A percentile compares a stretch with the other conserved stretches of the same genome.
These are phyloP conservation scores for Apiospora phragmitis DNA, from an alignment of 2,329 filamentous ascomycete species.

Conservation along the genomic window DNA sequence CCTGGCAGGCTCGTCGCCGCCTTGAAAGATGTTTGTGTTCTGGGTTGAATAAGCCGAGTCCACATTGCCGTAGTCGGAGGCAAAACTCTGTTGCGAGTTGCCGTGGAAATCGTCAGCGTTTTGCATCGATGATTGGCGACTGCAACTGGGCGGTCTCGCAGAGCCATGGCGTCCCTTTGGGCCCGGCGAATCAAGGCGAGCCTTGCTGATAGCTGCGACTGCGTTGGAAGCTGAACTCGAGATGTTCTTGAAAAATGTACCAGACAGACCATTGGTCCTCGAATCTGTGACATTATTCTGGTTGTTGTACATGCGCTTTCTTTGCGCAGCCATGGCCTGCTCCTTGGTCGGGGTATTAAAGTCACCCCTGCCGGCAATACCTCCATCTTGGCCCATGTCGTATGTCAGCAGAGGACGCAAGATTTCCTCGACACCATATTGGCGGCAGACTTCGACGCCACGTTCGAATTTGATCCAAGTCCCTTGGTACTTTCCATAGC, in stretches of 20 bases:
- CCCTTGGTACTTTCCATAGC: conserved; percentile 98
- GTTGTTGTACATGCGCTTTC: conserved; percentile 82
- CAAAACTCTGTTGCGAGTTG: conserved; percentile 82
- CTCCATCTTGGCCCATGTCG: conserved; percentile 77
- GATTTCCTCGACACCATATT: conserved; percentile 75
- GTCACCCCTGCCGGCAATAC: conserved; percentile 68
- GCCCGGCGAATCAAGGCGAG: conserved; percentile 84
- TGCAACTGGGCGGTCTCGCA: conserved; percentile 67
- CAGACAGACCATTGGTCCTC: conserved; percentile 66
- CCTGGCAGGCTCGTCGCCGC: conserved; percentile 73
- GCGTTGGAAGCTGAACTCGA: conserved; percentile 90
- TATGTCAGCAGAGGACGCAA: conserved; percentile 75
- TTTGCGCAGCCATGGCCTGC: conserved; percentile 93
- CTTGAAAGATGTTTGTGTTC: conserved; percentile 51
- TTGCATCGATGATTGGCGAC: conserved; percentile 72
- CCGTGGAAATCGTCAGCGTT: conserved; percentile 67
- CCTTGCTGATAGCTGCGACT: conserved; percentile 95
- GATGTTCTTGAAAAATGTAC: conserved; percentile 97
- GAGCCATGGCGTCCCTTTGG: conserved; percentile 66
- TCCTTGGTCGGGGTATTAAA: conserved; percentile 97
- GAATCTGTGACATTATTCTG: conserved; percentile 60
- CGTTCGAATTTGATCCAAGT: conserved; percentile 97
- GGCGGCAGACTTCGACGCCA: conserved; percentile 86
- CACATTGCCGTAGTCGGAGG: conserved; percentile 72
- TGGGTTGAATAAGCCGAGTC: conserved; percentile 72